Conservation (phyloP, 805 yeast genomes). For the Ogataea pignaliae region DNA sequence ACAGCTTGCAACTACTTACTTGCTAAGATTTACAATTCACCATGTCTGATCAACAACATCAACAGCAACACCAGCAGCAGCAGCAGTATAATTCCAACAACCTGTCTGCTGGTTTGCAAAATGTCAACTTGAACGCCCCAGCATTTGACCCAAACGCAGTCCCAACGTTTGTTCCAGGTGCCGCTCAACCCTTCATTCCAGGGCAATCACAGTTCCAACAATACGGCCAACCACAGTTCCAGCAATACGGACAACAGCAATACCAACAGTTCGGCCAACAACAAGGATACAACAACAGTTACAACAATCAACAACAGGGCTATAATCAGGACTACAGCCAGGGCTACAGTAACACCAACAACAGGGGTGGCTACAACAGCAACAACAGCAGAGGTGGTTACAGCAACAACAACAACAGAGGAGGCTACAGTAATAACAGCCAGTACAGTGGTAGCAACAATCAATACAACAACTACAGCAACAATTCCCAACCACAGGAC, state of each 20-base stretch:
- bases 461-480: slow-evolving; percentile 18
- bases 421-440: slow-evolving; percentile 15
- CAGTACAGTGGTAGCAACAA: too few relatives aligned
- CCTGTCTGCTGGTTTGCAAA: slow-evolving; percentile 40
- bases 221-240: slow-evolving; percentile 16
- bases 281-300: slow-evolving; percentile 19
- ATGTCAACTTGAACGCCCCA: slow-evolving; percentile 36
- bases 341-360: slow-evolving; percentile 11
- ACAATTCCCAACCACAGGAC: slow-evolving; percentile 7
- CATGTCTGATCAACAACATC: slow-evolving; percentile 24
- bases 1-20: too few relatives aligned
- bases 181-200: slow-evolving; percentile 33
- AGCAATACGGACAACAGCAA: slow-evolving; percentile 17
- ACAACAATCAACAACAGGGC: slow-evolving; percentile 14
- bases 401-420: slow-evolving; percentile 24
- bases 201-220: slow-evolving; percentile 30
- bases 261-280: slow-evolving; percentile 2
- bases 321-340: slow-evolving; percentile 20
- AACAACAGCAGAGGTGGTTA: slow-evolving; percentile 17
- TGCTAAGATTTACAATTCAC: too few relatives aligned
- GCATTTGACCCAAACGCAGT: slow-evolving; percentile 47
- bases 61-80: slow-evolving; percentile 17
- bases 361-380: slow-evolving; percentile 23
- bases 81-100: slow-evolving; percentile 39
- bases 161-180: slow-evolving; percentile 40